phyloP scores from a whole-genome alignment of 139 green algal genomes.

The Volvox reticuliferus region DNA sequence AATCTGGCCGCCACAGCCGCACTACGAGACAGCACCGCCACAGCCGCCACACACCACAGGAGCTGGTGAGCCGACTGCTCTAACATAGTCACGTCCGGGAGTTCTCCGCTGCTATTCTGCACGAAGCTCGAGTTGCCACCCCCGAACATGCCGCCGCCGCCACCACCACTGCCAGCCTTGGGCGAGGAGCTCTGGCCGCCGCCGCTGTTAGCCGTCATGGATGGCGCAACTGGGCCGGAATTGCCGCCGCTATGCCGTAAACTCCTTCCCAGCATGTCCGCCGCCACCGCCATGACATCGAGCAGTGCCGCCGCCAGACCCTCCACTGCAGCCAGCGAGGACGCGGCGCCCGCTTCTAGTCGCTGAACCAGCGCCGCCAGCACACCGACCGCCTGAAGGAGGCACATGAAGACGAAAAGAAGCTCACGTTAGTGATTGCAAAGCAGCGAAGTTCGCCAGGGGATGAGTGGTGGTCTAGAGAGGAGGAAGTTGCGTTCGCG shows the following conservation, averaged over 20 bases:
- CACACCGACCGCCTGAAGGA: constrained; percentile 20
- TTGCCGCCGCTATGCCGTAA: background rate
- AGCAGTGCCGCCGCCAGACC: constrained; percentile 44
- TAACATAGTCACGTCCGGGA: background rate
- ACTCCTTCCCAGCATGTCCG: background rate
- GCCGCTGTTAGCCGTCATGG: background rate
- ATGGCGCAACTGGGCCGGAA: background rate
- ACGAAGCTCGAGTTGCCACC: background rate
- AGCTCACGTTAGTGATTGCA: too few species aligned
- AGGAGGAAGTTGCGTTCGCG: too few species aligned
- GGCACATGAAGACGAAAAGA: too few species aligned
- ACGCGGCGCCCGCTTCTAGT: constrained; percentile 17
- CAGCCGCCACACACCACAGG: constrained; percentile 43
- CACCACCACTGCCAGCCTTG: background rate
- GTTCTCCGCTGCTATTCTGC: constrained; percentile 19
- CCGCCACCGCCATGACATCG: constrained; percentile 22
- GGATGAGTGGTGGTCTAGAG: too few species aligned
- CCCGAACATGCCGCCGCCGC: background rate
- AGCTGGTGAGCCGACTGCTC: constrained; percentile 17
- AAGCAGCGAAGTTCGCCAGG: too few species aligned
- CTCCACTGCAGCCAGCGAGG: constrained; percentile 39
- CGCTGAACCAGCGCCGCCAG: constrained; percentile 21
- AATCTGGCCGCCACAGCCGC: constrained; percentile 49
- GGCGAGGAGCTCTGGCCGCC: background rate
- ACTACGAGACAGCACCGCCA: constrained; percentile 36